These are phyloP conservation scores for Trichophyton simii DNA, from an alignment of 2,329 filamentous ascomycete species.

Conservation along the genomic window DNA sequence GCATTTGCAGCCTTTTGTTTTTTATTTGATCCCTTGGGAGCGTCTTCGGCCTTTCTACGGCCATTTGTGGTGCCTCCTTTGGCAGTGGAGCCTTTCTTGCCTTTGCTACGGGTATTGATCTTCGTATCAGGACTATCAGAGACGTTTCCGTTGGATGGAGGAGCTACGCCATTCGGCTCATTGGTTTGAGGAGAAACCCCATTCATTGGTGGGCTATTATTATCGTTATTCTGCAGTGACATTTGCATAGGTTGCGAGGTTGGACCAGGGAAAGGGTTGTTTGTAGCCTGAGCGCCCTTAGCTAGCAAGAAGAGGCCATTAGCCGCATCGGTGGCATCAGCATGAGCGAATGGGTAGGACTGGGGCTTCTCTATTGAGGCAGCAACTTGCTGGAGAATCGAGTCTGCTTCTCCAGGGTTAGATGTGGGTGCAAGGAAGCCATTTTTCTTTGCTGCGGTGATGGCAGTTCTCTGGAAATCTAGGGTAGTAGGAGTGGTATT, in stretches of 20 bases:
- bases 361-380: constrained; percentile 36
- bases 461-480: constrained; percentile 87
- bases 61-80: constrained; percentile 44
- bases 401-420: constrained; percentile 30
- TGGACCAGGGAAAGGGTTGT: constrained; percentile 38
- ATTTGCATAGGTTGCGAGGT: constrained; percentile 35
- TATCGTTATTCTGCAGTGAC: constrained; percentile 37
- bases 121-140: constrained; percentile 61
- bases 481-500: constrained; percentile 79
- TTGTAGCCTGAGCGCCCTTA: constrained; percentile 45
- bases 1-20: constrained; percentile 52
- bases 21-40: constrained; percentile 58
- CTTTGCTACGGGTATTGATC: constrained; percentile 52
- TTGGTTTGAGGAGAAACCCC: background rate
- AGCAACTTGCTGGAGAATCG: constrained; percentile 24
- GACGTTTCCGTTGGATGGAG: constrained; percentile 54
- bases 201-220: constrained; percentile 26
- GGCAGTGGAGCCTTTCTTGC: constrained; percentile 49
- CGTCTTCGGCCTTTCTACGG: constrained; percentile 67
- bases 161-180: constrained; percentile 30
- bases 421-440: constrained; percentile 31
- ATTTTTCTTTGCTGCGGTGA: constrained; percentile 59
- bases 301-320: constrained; percentile 90
- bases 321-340: constrained; percentile 84
- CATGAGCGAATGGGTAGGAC: constrained; percentile 63